These are phyloP conservation scores for Sphagnum contortum DNA, from an alignment of 225 moss, liverwort and hornwort genomes.

Conservation along the genomic window DNA sequence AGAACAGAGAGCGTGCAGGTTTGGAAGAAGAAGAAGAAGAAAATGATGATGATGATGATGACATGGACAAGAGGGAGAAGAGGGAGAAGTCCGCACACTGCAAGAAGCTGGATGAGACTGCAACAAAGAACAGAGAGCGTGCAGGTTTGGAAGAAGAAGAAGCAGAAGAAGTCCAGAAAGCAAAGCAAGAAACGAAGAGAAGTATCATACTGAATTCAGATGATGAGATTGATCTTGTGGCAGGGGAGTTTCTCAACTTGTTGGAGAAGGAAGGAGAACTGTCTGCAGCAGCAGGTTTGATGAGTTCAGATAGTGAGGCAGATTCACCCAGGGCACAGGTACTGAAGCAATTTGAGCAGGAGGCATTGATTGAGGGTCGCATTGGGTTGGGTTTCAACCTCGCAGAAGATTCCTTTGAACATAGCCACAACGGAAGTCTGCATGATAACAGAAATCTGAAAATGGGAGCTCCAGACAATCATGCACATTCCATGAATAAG, in stretches of 20 bases:
- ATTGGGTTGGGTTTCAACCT: constrained; percentile 44
- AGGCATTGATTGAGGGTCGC: constrained; percentile 66
- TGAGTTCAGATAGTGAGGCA: constrained; percentile 53
- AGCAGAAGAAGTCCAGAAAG: no score
- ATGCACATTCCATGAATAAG: no score
- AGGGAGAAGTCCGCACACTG: no score
- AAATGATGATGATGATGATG: constrained; percentile 26
- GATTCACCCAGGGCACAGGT: constrained; percentile 70
- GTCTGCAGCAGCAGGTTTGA: background rate
- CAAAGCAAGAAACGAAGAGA: background rate
- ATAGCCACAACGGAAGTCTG: no score
- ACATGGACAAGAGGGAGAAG: constrained; percentile 7
- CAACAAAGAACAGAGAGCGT: background rate
- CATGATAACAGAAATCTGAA: no score
- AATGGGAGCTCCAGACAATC: no score
- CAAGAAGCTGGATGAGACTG: no score
- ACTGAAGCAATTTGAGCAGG: constrained; percentile 71
- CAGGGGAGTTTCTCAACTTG: constrained; percentile 74
- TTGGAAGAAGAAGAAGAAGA: constrained; percentile 16
- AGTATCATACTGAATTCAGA: no score
- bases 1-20: no score
- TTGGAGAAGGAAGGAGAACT: constrained; percentile 25
- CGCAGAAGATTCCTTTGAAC: constrained; percentile 30
- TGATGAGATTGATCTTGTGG: constrained; percentile 41
- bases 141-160: constrained; percentile 1